phyloP scores from a whole-genome alignment of 1,139 yeast species.

The Saccharomyces hybrid region DNA sequence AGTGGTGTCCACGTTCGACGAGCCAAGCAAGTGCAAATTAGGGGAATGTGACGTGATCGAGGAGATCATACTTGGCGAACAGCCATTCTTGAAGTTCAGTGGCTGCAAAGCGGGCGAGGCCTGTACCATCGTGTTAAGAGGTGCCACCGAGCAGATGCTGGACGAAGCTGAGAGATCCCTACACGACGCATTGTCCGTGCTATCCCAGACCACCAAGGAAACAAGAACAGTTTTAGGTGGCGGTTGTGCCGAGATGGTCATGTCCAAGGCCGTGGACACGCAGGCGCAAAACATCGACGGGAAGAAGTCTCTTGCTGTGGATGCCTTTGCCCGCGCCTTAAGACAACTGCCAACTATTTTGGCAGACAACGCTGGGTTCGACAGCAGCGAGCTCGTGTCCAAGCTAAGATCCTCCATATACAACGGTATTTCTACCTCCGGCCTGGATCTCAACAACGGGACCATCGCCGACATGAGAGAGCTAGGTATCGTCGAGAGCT shows the following conservation, averaged over 20 bases:
- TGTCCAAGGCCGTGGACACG: conserved; percentile 96
- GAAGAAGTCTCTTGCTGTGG: conserved; percentile 88
- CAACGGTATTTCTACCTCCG: conserved; percentile 86
- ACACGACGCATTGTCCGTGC: conserved; percentile 92
- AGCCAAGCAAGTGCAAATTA: conserved; percentile 74
- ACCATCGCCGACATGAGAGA: conserved; percentile 89
- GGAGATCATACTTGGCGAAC: conserved; percentile 88
- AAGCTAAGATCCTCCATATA: conserved; percentile 88
- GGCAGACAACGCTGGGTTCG: conserved; percentile 96
- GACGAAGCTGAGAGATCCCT: conserved; percentile 97
- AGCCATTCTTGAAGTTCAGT: conserved; percentile 72
- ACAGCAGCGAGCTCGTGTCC: conserved; percentile 85
- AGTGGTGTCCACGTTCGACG: conserved; percentile 92
- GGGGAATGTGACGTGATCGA: conserved; percentile 89
- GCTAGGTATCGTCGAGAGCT: conserved; percentile 85
- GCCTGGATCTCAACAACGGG: conserved; percentile 80
- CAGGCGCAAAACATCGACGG: conserved; percentile 92
- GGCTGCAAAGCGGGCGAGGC: conserved; percentile 97
- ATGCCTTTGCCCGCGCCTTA: conserved; percentile 86
- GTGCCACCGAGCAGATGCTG: conserved; percentile 91
- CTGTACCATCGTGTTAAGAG: conserved; percentile 90
- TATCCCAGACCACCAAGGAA: conserved; percentile 90
- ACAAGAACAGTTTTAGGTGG: conserved; percentile 97
- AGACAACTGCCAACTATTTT: conserved; percentile 92
- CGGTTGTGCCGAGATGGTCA: conserved; percentile 95